phyloP scores from a whole-genome alignment of 2,329 filamentous ascomycete species.

The Didymella keratinophila region DNA sequence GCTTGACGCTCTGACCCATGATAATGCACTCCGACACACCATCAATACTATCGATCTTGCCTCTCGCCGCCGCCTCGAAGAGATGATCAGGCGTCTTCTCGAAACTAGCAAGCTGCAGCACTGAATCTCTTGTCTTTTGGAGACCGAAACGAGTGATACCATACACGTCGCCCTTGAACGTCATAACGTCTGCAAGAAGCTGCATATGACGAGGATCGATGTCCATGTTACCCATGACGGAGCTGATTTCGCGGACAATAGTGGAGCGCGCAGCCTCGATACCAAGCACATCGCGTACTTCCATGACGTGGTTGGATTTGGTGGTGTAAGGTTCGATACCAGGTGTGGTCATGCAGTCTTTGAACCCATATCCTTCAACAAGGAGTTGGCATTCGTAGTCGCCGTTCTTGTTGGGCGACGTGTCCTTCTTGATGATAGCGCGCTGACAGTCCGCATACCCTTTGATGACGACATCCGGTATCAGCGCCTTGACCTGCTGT shows the following conservation, averaged over 20 bases:
- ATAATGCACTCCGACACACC: constrained; percentile 98
- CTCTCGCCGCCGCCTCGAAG: constrained; percentile 90
- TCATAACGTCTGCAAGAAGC: constrained; percentile 97
- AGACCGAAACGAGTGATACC: constrained; percentile 97
- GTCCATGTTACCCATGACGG: constrained; percentile 91
- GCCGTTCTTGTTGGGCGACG: constrained; percentile 72
- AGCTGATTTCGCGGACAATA: constrained; percentile 86
- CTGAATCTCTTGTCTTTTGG: constrained; percentile 93
- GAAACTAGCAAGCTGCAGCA: constrained; percentile 92
- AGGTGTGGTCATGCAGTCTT: constrained; percentile 89
- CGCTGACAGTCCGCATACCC: constrained; percentile 86
- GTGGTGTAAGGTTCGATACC: constrained; percentile 82
- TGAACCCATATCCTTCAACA: constrained; percentile 93
- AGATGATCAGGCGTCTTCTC: constrained; percentile 98
- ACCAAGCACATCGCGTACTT: constrained; percentile 84
- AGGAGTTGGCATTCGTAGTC: constrained; percentile 63
- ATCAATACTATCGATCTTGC: constrained; percentile 91
- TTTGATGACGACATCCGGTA: constrained; percentile 85
- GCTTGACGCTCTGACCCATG: constrained; percentile 91
- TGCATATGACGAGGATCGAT: constrained; percentile 99
- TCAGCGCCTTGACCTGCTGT: constrained; percentile 81
- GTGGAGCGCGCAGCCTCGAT: constrained; percentile 93
- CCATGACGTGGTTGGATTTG: constrained; percentile 87
- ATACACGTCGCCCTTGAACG: constrained; percentile 95
- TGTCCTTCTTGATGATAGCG: constrained; percentile 86